Evolutionary conservation across 2,329 filamentous ascomycete species (phyloP), one percentile per base, ranked within the genome.

Genomic region (Clathrospora elynae): DNA sequence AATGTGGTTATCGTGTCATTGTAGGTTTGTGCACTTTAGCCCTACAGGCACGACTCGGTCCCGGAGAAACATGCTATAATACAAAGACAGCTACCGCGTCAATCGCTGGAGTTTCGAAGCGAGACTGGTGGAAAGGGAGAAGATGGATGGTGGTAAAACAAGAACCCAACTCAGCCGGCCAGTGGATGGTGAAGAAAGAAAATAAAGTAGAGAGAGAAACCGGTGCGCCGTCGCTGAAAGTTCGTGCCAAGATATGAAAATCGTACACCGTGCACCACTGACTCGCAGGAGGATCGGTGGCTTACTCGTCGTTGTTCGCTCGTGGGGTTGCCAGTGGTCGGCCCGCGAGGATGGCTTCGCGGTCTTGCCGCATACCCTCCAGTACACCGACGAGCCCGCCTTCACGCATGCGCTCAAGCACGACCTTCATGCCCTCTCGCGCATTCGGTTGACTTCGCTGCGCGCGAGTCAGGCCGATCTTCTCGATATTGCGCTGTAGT

Each of bases 371-470:
- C 84, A 87, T 87, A 18, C 83, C 84, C 53, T 87, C 85, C 19
- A 88, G 71, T n/a, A 87, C 85, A 14, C 71, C 84, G 11, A 86
- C 82, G 12, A 88, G 72, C 1, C 85, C 86, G 25, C 85, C 85
- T 44, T 77, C 75, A 39, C 85, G 75, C 62, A 88, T 68, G 33
- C 88, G 77, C 69, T 90, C 86, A 14, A 93, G 76, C 6, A 93
- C 88, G 24, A 91, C 82, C 42, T 82, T 84, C 88, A 93, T 92
- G 34, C 88, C 88, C 66, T 91, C 86, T 35, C 86, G 83, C 56
- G 87, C 88, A 73, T 91, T 91, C 36, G 85, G 84, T 59, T 92
- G 79, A 64, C 88, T 87, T 59, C 87, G 85, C 53, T 86, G 81
- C 4, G 88, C 90, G 65, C 88, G 86, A 62, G 84, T 86, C 25